These are phyloP conservation scores for Apiotrichum laibachii DNA, from an alignment of 1,284 basidiomycete genomes.

Conservation along the genomic window DNA sequence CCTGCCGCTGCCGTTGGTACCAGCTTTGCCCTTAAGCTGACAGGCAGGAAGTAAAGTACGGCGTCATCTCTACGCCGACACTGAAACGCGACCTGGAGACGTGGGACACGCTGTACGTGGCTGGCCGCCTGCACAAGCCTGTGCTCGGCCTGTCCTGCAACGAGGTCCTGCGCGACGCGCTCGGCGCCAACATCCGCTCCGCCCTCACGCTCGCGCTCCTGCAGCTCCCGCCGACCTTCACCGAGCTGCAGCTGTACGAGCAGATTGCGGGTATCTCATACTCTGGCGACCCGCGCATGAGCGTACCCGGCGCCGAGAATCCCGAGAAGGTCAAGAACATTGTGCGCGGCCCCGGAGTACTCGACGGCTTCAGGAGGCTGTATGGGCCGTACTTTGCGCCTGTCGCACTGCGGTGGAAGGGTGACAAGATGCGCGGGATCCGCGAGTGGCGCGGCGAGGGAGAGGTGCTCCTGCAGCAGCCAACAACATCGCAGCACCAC, in stretches of 20 bases:
- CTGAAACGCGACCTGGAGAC: constrained; percentile 85
- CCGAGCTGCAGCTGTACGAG: constrained; percentile 78
- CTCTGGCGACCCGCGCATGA: constrained; percentile 82
- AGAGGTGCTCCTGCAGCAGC: constrained; percentile 57
- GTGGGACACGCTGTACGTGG: constrained; percentile 91
- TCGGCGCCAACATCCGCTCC: constrained; percentile 87
- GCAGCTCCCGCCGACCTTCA: constrained; percentile 61
- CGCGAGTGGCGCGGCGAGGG: constrained; percentile 21
- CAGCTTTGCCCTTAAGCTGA: neutral
- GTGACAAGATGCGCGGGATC: constrained; percentile 4
- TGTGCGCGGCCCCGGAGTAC: constrained; percentile 66
- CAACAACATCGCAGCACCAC: constrained; percentile 63
- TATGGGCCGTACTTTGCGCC: constrained; percentile 78
- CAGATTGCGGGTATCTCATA: constrained; percentile 86
- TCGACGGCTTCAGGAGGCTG: constrained; percentile 77
- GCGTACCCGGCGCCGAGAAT: constrained; percentile 85
- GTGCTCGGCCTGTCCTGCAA: constrained; percentile 83
- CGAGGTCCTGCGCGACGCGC: constrained; percentile 81
- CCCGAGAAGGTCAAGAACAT: constrained; percentile 92
- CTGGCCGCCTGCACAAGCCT: constrained; percentile 96
- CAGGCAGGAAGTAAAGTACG: constrained; percentile 87
- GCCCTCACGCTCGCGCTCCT: constrained; percentile 78
- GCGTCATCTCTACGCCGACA: constrained; percentile 87
- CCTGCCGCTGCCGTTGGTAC: too few species aligned
- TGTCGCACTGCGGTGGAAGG: constrained; percentile 34